Evolutionary conservation across 345 rosid genomes (phyloP).

Genomic region (Euphorbia lathyris): DNA sequence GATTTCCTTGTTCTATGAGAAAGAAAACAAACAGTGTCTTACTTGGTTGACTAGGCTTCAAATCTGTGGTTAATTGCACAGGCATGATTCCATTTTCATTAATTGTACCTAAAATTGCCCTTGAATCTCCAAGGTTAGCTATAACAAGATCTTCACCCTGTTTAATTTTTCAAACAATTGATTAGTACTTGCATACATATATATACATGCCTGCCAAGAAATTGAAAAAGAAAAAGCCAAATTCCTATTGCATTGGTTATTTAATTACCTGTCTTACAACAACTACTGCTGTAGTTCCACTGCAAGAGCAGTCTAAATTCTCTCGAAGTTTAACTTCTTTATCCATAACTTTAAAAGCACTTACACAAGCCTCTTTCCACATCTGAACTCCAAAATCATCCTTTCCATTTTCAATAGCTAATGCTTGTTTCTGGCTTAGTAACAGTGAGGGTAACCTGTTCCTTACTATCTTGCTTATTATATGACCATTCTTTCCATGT

Average conservation of each 20-base stretch:
- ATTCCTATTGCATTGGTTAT: no score
- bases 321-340: slow-evolving; percentile 61
- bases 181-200: background rate
- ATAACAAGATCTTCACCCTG: slow-evolving; percentile 70
- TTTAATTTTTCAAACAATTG: background rate
- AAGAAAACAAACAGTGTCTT: slow-evolving; percentile 20
- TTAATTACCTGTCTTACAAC: slow-evolving; percentile 57
- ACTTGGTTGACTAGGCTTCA: slow-evolving; percentile 78
- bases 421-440: slow-evolving; percentile 45
- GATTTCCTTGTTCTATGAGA: background rate
- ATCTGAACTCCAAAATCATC: slow-evolving; percentile 10
- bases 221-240: background rate
- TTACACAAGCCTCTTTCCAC: slow-evolving; percentile 47
- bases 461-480: slow-evolving; percentile 63
- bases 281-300: slow-evolving; percentile 82
- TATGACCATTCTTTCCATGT: slow-evolving; percentile 76
- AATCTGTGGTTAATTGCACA: slow-evolving; percentile 68
- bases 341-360: slow-evolving; percentile 64
- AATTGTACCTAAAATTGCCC: slow-evolving; percentile 65
- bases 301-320: slow-evolving; percentile 55
- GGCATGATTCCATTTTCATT: slow-evolving; percentile 41
- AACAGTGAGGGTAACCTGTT: slow-evolving; percentile 56
- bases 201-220: no score
- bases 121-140: slow-evolving; percentile 89
- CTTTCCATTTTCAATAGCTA: slow-evolving; percentile 1